phyloP scores from a whole-genome alignment of 73 alveolate species.

The Tetrahymena thermophila region DNA sequence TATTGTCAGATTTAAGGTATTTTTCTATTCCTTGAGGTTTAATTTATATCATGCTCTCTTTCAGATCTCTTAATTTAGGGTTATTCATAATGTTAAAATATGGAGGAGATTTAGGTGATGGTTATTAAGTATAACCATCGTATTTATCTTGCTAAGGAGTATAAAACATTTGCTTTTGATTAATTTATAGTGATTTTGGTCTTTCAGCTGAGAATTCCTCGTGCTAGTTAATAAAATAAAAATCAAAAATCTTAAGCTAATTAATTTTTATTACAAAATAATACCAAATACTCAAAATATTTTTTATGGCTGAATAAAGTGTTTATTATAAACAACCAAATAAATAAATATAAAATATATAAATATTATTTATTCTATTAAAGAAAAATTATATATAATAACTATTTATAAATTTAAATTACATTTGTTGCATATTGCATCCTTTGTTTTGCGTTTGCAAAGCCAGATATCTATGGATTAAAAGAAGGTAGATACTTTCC shows the following conservation, averaged over 20 bases:
- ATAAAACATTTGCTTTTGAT: neutral
- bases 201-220: neutral
- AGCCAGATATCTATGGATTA: neutral
- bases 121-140: neutral
- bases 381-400: too few relatives aligned
- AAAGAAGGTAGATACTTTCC: neutral
- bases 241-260: neutral
- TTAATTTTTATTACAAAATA: neutral
- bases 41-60: neutral
- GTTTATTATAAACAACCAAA: too few relatives aligned
- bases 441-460: neutral
- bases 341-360: too few relatives aligned
- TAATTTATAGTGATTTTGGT: neutral
- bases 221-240: neutral
- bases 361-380: too few relatives aligned
- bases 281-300: neutral
- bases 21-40: neutral
- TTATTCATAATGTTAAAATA: neutral
- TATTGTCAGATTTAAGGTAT: neutral
- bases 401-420: neutral
- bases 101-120: neutral
- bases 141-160: neutral
- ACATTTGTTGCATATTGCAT: neutral
- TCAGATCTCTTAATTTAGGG: neutral
- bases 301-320: neutral